These are phyloP conservation scores for Sphagnum magellanicum DNA, from an alignment of 228 moss, liverwort and hornwort genomes.

Conservation along the genomic window DNA sequence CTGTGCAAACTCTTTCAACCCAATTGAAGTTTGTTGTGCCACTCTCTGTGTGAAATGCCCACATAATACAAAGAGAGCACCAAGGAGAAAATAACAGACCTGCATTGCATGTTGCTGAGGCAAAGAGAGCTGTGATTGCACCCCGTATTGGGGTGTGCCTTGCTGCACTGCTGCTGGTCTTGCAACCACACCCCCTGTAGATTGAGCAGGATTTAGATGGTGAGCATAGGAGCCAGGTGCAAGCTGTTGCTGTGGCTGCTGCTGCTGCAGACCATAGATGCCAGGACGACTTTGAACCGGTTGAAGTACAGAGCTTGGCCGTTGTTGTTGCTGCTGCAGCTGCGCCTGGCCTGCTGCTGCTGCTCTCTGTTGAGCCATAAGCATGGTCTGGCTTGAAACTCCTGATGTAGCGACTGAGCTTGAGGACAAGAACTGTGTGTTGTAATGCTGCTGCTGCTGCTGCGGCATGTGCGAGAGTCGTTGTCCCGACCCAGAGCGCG, in stretches of 20 bases:
- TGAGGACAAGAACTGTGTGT: constrained; percentile 43
- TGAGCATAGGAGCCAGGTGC: constrained; percentile 46
- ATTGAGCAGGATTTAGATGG: constrained; percentile 36
- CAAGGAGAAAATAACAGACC: constrained; percentile 19
- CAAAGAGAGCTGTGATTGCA: constrained; percentile 36
- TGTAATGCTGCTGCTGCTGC: constrained; percentile 65
- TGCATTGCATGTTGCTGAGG: constrained; percentile 63
- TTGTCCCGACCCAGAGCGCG: constrained; percentile 46
- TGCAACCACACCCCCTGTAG: constrained; percentile 29
- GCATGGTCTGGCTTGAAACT: constrained; percentile 31
- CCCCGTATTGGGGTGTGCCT: constrained; percentile 5
- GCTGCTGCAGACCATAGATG: constrained; percentile 42
- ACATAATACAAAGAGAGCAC: too few species aligned
- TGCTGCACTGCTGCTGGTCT: constrained; percentile 27
- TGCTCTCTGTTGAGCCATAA: constrained; percentile 48
- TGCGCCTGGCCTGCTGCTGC: constrained; percentile 39
- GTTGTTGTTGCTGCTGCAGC: constrained; percentile 26
- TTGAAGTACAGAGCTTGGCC: constrained; percentile 35
- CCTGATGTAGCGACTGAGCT: constrained; percentile 33
- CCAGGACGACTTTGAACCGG: constrained; percentile 29
- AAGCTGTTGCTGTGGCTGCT: constrained; percentile 23
- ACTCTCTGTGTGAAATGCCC: neutral
- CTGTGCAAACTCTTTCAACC: neutral
- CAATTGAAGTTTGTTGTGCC: neutral
- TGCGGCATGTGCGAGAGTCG: constrained; percentile 14